Base-by-base conservation (phyloP, 768 basidiomycete species). In the Agrocybe chaxingu region DNA sequence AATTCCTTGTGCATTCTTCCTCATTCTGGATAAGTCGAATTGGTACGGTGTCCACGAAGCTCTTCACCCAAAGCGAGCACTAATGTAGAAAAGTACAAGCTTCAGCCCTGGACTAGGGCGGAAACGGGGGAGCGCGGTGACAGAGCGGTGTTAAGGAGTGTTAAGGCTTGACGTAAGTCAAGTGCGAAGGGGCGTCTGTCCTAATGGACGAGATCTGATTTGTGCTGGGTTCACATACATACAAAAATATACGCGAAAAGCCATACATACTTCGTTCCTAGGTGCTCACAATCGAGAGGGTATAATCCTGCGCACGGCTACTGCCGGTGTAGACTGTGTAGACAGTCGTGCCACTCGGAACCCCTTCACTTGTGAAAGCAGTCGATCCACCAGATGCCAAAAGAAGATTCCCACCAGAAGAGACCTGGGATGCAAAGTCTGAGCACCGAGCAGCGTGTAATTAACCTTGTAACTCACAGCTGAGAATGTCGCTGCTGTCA, bases 381-480 rank as follows among this genome's bases (percentile, higher is more conserved):
- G 78, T 77, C 12, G 75, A 77, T 7, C 79, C 81, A 2, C 66
- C 63, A 52, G 69, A 79, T 19, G 81, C 75, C 36, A 83, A 65
- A 4, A 82, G 69, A 19, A 80, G 57, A 48, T 68, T 66, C 31
- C 71, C 59, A 8, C 79, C 78, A 12, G 79, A 81, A 18, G 71
- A 57, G 8, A 75, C 70, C 80, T 81, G 34, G 11, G 33, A 48
- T 45, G 34, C 24, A 48, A n/a, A 38, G 19, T 24, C 39, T 13
- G 13, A 48, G 18, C 18, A 36, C 51, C 42, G 52, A 50, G 24
- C 24, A 24, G 24, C 24, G 24, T 24, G 5, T 24, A 24, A 24
- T 24, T 24, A 24, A 24, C 24, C 24, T 24, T 24, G 24, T 19
- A 13, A 66, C 78, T 61, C 56, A 83, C 81, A 16, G 79, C 78